phyloP scores from a whole-genome alignment of 306 rosid genomes.

The Luffa aegyptiaca region DNA sequence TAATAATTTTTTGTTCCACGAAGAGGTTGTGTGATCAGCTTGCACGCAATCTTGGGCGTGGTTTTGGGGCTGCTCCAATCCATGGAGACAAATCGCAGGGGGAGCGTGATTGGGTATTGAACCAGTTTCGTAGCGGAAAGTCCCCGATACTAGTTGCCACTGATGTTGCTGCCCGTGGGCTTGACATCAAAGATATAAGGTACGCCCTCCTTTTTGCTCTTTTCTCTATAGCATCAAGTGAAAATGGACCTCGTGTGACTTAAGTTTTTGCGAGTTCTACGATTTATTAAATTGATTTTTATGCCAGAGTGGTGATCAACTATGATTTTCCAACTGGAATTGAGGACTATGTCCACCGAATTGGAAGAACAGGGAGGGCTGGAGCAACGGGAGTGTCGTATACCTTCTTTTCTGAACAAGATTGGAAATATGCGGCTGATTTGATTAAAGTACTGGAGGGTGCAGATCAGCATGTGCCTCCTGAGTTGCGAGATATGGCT shows the following conservation, averaged over 20 bases:
- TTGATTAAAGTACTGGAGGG: conserved; percentile 93
- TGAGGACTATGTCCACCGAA: conserved; percentile 96
- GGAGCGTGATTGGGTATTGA: conserved; percentile 90
- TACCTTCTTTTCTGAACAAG: conserved; percentile 96
- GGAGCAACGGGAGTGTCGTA: conserved; percentile 91
- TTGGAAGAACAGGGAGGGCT: conserved; percentile 97
- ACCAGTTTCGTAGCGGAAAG: conserved; percentile 88
- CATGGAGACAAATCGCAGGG: conserved; percentile 98
- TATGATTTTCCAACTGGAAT: conserved; percentile 94
- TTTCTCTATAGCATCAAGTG: not conserved
- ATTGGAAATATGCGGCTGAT: conserved; percentile 89
- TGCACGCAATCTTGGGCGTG: conserved; percentile 75
- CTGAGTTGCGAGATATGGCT: conserved; percentile 77
- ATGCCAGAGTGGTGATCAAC: conserved; percentile 74
- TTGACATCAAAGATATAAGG: conserved; percentile 99
- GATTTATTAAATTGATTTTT: not conserved
- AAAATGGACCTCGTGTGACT: not conserved
- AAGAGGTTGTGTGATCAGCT: conserved; percentile 95
- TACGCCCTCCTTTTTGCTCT: conserved; percentile 15
- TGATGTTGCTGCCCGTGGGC: conserved; percentile 99
- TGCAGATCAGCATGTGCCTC: conserved; percentile 90
- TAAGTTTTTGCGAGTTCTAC: not conserved
- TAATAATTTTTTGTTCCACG: conserved; percentile 88
- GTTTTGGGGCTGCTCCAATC: conserved; percentile 92
- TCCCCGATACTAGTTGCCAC: conserved; percentile 93